These are phyloP conservation scores for Saraca asoca DNA, from an alignment of 331 rosid genomes.

Conservation along the genomic window DNA sequence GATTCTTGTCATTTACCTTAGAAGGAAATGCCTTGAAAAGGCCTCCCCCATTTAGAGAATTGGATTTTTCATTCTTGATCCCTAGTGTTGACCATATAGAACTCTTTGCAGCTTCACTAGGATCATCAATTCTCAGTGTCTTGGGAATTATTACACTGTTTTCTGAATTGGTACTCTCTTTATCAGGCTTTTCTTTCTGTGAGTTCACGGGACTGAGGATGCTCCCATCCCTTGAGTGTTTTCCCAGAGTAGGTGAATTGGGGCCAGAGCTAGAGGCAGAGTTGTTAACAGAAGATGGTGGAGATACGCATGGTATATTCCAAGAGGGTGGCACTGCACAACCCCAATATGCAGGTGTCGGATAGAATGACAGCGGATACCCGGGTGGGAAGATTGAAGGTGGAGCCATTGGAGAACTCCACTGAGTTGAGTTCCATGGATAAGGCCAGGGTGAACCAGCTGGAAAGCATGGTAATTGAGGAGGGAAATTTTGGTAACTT, in stretches of 20 bases:
- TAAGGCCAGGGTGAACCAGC: constrained; percentile 53
- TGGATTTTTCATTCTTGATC: constrained; percentile 56
- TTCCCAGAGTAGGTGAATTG: constrained; percentile 53
- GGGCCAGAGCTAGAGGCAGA: constrained; percentile 37
- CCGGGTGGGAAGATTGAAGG: constrained; percentile 57
- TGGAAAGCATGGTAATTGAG: constrained; percentile 57
- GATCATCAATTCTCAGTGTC: constrained; percentile 66
- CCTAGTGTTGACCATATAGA: constrained; percentile 68
- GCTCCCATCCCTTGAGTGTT: constrained; percentile 69
- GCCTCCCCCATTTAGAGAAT: constrained; percentile 47
- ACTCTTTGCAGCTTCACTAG: constrained; percentile 65
- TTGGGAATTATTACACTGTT: constrained; percentile 60
- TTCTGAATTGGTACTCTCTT: constrained; percentile 41
- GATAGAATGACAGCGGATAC: constrained; percentile 57
- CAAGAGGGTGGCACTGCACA: constrained; percentile 56
- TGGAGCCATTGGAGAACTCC: constrained; percentile 52
- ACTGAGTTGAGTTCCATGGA: constrained; percentile 55
- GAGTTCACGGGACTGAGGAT: constrained; percentile 41
- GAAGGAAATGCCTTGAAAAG: constrained; percentile 57
- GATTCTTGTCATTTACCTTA: constrained; percentile 45
- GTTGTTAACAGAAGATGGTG: constrained; percentile 45
- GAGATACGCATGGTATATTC: constrained; percentile 52
- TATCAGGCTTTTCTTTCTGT: constrained; percentile 38
- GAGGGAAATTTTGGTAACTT: constrained; percentile 46
- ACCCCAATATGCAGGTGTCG: constrained; percentile 60